These are phyloP conservation scores for Eutrema japonicum DNA, from an alignment of 345 rosid species.

Conservation along the genomic window DNA sequence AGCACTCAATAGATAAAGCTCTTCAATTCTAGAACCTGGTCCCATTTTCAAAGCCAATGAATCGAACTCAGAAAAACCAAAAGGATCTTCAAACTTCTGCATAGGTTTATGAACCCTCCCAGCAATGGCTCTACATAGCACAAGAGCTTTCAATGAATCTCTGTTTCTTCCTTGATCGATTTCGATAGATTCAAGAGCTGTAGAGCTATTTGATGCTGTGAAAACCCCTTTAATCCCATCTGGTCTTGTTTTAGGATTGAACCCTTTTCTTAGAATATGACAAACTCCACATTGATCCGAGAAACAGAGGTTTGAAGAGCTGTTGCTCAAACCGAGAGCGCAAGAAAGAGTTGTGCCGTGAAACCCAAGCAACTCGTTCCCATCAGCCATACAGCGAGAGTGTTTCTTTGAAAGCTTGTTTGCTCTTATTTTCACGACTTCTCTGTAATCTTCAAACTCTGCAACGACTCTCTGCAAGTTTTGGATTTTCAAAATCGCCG, in stretches of 20 bases:
- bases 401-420: slow-evolving; percentile 57
- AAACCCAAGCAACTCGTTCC: slow-evolving; percentile 74
- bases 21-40: slow-evolving; percentile 49
- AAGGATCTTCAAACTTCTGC: slow-evolving; percentile 49
- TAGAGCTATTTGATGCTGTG: slow-evolving; percentile 56
- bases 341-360: slow-evolving; percentile 59
- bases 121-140: slow-evolving; percentile 74
- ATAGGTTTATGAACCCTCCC: slow-evolving; percentile 65
- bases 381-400: slow-evolving; percentile 77
- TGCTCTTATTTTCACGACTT: slow-evolving; percentile 58
- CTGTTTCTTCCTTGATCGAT: slow-evolving; percentile 12
- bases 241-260: slow-evolving; percentile 39
- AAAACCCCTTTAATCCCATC: slow-evolving; percentile 50
- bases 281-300: slow-evolving; percentile 59
- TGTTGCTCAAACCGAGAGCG: slow-evolving; percentile 48
- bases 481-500: slow-evolving; percentile 58
- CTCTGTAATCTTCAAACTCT: slow-evolving; percentile 68
- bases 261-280: slow-evolving; percentile 59
- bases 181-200: slow-evolving; percentile 52
- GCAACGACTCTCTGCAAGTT: slow-evolving; percentile 56
- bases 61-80: slow-evolving; percentile 57
- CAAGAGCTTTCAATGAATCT: slow-evolving; percentile 46
- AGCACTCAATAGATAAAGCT: slow-evolving; percentile 57
- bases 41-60: slow-evolving; percentile 64
- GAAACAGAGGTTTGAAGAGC: slow-evolving; percentile 52